Evolutionary conservation across 108 stramenopile species (phyloP).

Genomic region (Licmophora abbreviata): DNA sequence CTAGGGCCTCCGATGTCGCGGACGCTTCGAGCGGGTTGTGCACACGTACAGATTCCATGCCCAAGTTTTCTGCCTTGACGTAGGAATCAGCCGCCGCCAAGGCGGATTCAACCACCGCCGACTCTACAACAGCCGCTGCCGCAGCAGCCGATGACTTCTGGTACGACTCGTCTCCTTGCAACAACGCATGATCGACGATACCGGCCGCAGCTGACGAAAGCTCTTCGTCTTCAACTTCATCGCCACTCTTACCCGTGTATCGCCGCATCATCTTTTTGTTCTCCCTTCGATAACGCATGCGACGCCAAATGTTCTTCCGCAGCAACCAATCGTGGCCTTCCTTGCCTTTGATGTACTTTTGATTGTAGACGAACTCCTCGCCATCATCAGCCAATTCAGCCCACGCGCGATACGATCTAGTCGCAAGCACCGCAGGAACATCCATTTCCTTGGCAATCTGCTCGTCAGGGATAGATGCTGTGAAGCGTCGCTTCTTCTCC

Average conservation of each 20-base stretch:
- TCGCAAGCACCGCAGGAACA: conserved; percentile 61
- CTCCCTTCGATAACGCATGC: conserved; percentile 84
- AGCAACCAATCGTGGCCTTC: conserved; percentile 81
- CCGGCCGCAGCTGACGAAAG: neutral
- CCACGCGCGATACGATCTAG: conserved; percentile 75
- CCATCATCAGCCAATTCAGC: conserved; percentile 38
- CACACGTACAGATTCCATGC: conserved; percentile 13
- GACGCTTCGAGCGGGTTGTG: conserved; percentile 26
- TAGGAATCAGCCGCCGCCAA: conserved; percentile 41
- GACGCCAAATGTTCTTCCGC: conserved; percentile 83
- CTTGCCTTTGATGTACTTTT: conserved; percentile 74
- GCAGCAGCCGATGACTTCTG: neutral
- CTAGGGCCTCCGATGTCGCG: conserved; percentile 27
- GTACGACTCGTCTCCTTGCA: neutral
- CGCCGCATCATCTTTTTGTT: conserved; percentile 61
- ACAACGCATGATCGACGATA: conserved; percentile 7
- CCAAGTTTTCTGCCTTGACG: conserved; percentile 11
- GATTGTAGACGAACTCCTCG: conserved; percentile 72
- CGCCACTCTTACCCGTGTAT: conserved; percentile 7
- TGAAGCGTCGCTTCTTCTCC: conserved; percentile 4
- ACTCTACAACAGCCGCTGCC: neutral
- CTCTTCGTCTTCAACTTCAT: neutral
- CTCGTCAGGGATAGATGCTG: neutral
- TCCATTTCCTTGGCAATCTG: conserved; percentile 8
- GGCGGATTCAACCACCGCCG: conserved; percentile 43